phyloP scores from a whole-genome alignment of 1,139 yeast species.

The Pichia sp. region DNA sequence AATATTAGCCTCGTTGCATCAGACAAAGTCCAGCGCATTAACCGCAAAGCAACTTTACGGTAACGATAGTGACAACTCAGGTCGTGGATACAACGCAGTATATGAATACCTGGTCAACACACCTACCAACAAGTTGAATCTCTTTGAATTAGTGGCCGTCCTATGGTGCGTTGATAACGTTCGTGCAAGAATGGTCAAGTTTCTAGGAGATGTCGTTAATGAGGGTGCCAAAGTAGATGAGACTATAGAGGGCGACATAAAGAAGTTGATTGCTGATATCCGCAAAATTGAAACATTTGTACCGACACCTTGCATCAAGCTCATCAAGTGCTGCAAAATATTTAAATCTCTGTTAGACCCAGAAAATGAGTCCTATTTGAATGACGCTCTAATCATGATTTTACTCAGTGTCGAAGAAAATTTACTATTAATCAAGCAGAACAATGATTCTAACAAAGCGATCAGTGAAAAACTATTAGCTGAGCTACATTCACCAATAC shows the following conservation, averaged over 20 bases:
- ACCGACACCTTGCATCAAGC: slow-evolving; percentile 26
- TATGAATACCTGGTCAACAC: slow-evolving; percentile 17
- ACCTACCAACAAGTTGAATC: slow-evolving; percentile 14
- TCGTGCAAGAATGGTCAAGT: slow-evolving; percentile 12
- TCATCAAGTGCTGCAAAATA: slow-evolving; percentile 25
- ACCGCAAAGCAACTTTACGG: slow-evolving; percentile 14
- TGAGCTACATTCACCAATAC: slow-evolving; percentile 14
- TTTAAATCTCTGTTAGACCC: slow-evolving; percentile 27
- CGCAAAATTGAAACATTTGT: slow-evolving; percentile 23
- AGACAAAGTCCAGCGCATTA: slow-evolving; percentile 13
- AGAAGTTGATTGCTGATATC: slow-evolving; percentile 6
- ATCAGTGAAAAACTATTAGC: slow-evolving; percentile 2
- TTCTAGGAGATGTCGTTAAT: slow-evolving; percentile 14
- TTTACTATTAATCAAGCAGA: slow-evolving; percentile 16
- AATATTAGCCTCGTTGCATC: slow-evolving; percentile 12
- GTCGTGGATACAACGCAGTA: slow-evolving; percentile 16
- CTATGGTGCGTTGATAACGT: slow-evolving; percentile 16
- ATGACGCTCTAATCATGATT: slow-evolving; percentile 24
- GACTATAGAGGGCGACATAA: not conserved
- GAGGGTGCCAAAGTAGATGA: slow-evolving; percentile 9
- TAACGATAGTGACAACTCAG: not conserved
- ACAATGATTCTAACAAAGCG: slow-evolving; percentile 7
- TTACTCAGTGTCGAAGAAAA: slow-evolving; percentile 23
- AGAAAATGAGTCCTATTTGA: slow-evolving; percentile 18
- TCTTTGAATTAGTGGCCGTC: slow-evolving; percentile 15